Base-by-base conservation (phyloP, 495 filamentous ascomycete genomes). In the Penicillium desertorum region DNA sequence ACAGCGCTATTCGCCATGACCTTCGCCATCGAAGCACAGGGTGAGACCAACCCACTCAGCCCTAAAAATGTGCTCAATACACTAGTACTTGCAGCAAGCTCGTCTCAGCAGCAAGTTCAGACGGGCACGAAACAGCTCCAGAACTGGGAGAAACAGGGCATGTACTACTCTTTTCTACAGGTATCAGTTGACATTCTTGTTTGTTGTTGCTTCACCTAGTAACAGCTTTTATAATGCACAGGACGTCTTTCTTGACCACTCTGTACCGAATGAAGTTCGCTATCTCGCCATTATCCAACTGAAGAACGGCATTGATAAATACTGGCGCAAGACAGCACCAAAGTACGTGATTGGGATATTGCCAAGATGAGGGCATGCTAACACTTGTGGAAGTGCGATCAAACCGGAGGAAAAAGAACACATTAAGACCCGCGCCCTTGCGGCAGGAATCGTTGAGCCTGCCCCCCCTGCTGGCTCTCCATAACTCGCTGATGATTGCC, bases 221-320 rank as follows among this genome's bases (percentile, higher is more conserved):
- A 27, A 58, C n/a, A 57, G 23, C 45, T 23, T 11, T 42, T 45
- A 9, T 56, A 23, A 16, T 45, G 27, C 12, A 44, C 59, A 95
- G 87, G 83, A 87, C 54, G 81, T 88, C 7, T 96, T 90, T 67
- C 74, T 96, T 45, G 88, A 96, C 71, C 84, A 85, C 43, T 81
- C 81, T 5, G 75, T 92, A 1, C 89, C 91, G 11, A 64, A 79
- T 14, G 86, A 92, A 62, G 80, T 90, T 42, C 87, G 94, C 49
- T 90, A 94, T 68, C 82, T 96, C n/a, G 85, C 91, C 17, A 85
- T 96, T 49, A 97, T 96, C 58, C 89, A 95, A 65, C 76, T 98
- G 52, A 97, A 97, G 69, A 96, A 97, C 70, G 94, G 91, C 25
- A 90, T 96, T 65, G 93, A 97, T 63, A 91, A 88, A 69, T 91